Percentiles rank a stretch among this genome's conserved stretches.
Conservation (phyloP, 768 basidiomycete species). For the Collybia nuda region DNA sequence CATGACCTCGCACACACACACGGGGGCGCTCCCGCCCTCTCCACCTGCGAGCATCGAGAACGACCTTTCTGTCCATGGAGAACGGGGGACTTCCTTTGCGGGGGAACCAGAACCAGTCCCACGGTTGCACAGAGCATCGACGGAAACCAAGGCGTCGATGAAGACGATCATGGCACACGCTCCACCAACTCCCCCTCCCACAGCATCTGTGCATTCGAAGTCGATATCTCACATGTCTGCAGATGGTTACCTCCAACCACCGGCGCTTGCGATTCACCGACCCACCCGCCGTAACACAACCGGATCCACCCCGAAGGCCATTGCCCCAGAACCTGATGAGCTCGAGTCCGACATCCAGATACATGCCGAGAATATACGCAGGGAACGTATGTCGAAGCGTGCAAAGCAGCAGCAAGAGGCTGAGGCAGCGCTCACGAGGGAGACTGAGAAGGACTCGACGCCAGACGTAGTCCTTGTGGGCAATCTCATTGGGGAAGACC, state of each 20-base stretch:
- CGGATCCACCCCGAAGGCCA: conserved; percentile 42
- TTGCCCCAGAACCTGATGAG: conserved; percentile 36
- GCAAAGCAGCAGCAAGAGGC: conserved; percentile 65
- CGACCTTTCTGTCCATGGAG: conserved; percentile 6
- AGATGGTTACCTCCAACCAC: conserved; percentile 56
- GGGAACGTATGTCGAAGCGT: conserved; percentile 74
- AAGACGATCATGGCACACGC: conserved; percentile 23
- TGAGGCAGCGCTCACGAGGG: conserved; percentile 52
- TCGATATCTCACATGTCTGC: conserved; percentile 24
- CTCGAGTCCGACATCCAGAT: conserved; percentile 81
- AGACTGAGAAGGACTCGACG: conserved; percentile 18
- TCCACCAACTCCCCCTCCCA: conserved; percentile 10
- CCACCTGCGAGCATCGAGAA: conserved; percentile 33
- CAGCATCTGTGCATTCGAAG: conserved; percentile 12
- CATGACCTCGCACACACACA: conserved; percentile 9
- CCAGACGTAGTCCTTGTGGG: conserved; percentile 78
- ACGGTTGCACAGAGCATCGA: conserved; percentile 44
- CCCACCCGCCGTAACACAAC: conserved; percentile 71
- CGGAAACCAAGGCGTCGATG: conserved; percentile 45
- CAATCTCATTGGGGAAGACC: conserved; percentile 96
- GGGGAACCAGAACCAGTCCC: conserved; percentile 9
- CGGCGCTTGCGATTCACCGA: conserved; percentile 30
- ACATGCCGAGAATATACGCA: conserved; percentile 85
- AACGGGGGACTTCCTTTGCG: conserved; percentile 1
- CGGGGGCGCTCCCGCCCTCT: conserved; percentile 26